Conservation (phyloP, 768 basidiomycete genomes). For the Cantharellus anzutake region DNA sequence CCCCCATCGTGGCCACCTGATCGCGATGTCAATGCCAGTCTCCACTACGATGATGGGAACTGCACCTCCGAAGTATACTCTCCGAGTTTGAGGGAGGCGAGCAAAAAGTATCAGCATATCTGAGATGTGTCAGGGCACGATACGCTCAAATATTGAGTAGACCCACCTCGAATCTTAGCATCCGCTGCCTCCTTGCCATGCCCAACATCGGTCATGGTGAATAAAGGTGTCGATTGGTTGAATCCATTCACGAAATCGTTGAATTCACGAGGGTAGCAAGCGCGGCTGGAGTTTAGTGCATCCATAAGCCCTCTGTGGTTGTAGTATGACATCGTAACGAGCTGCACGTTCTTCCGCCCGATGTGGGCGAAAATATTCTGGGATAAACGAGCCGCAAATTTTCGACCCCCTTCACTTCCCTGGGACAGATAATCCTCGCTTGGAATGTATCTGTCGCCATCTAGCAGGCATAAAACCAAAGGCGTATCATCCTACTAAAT, state of each 20-base stretch:
- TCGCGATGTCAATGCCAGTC: not conserved
- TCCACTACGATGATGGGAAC: not conserved
- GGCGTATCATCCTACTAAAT: not conserved
- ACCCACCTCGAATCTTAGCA: conserved; percentile 5
- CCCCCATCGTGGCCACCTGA: conserved; percentile 4
- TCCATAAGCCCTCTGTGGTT: conserved; percentile 1
- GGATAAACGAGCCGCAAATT: conserved; percentile 1
- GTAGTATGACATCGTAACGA: not conserved
- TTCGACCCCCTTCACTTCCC: conserved; percentile 6
- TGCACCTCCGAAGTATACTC: conserved; percentile 4
- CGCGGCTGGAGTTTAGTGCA: not conserved
- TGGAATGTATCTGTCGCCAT: not conserved
- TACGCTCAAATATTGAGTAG: not conserved
- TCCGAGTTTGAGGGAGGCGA: conserved; percentile 5
- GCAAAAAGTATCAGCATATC: conserved; percentile 3
- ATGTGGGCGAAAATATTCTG: not conserved
- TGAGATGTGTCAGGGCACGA: not conserved
- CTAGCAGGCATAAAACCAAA: not conserved
- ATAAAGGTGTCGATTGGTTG: conserved; percentile 4
- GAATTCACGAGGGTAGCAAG: not conserved
- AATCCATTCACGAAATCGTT: conserved; percentile 3
- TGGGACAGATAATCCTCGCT: not conserved
- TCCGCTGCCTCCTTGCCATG: conserved; percentile 6
- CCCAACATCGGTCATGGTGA: conserved; percentile 5
- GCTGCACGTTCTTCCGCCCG: not conserved